Evolutionary conservation across 1,284 basidiomycete species (phyloP).

Genomic region (Inonotus hispidus): DNA sequence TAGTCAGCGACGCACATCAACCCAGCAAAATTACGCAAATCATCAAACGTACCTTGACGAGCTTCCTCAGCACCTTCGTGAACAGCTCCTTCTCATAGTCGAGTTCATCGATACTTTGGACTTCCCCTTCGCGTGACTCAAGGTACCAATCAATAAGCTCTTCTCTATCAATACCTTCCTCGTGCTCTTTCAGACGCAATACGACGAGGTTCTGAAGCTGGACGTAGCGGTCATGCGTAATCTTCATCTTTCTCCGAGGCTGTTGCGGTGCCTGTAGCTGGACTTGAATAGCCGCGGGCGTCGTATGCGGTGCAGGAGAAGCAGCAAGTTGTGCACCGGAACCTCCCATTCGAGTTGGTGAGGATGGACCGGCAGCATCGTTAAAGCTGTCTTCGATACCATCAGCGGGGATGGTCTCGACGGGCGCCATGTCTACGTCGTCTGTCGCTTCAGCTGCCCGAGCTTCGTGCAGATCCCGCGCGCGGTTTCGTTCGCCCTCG

Average conservation of each 20-base stretch:
- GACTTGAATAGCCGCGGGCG: conserved; percentile 25
- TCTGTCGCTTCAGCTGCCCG: conserved; percentile 25
- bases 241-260: conserved; percentile 68
- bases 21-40: not conserved
- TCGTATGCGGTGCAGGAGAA: conserved; percentile 36
- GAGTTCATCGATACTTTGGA: conserved; percentile 84
- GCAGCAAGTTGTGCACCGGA: conserved; percentile 29
- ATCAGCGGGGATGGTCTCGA: conserved; percentile 52
- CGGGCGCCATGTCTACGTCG: conserved; percentile 61
- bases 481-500: conserved; percentile 45
- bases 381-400: conserved; percentile 48
- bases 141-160: conserved; percentile 97
- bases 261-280: conserved; percentile 16
- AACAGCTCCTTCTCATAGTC: conserved; percentile 90
- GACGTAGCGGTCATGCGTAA: conserved; percentile 95
- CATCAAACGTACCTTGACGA: conserved; percentile 71
- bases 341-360: conserved; percentile 25
- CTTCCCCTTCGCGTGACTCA: conserved; percentile 80
- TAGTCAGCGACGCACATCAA: conserved; percentile 2
- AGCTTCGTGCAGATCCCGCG: conserved; percentile 21
- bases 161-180: conserved; percentile 82
- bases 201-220: conserved; percentile 87
- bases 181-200: conserved; percentile 73
- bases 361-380: conserved; percentile 30
- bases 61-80: conserved; percentile 81